phyloP scores from a whole-genome alignment of 2,329 filamentous ascomycete genomes.

The Diaporthe batatas region DNA sequence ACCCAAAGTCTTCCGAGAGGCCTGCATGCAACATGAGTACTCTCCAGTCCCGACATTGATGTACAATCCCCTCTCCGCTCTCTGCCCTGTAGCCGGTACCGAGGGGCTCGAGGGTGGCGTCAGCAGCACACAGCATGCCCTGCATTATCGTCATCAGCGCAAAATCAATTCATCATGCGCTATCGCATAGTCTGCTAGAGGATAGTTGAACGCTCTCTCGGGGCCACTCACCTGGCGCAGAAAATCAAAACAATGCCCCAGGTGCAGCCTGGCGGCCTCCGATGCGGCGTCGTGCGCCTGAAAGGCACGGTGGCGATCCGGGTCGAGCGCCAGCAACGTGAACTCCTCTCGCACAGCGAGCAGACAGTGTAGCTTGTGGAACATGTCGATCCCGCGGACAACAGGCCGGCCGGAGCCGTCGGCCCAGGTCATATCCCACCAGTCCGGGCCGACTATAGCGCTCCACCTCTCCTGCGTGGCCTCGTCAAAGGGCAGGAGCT shows the following conservation, averaged over 20 bases:
- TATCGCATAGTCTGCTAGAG: too few relatives aligned
- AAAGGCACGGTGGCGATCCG: background rate
- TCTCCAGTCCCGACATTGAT: slow-evolving; percentile 6
- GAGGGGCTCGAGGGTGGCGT: slow-evolving; percentile 35
- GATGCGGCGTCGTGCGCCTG: background rate
- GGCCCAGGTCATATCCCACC: slow-evolving; percentile 3
- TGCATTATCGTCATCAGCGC: slow-evolving; percentile 24
- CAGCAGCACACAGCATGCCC: slow-evolving; percentile 39
- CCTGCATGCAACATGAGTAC: slow-evolving; percentile 7
- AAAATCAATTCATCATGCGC: too few relatives aligned
- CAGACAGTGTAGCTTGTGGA: slow-evolving; percentile 13
- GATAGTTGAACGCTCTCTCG: too few relatives aligned
- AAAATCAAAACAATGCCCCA: slow-evolving; percentile 38
- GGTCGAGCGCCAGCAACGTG: background rate
- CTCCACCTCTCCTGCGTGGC: slow-evolving; percentile 3
- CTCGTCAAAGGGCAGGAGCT: slow-evolving; percentile 7
- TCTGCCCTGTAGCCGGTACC: slow-evolving; percentile 2
- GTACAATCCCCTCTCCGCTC: background rate
- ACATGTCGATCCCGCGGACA: slow-evolving; percentile 5
- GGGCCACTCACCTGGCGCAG: slow-evolving; percentile 21
- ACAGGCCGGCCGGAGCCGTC: background rate
- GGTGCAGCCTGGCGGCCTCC: slow-evolving; percentile 12
- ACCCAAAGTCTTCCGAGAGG: too few relatives aligned
- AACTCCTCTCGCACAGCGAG: slow-evolving; percentile 13
- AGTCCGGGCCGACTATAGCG: background rate